Conservation (phyloP, 2,329 filamentous ascomycete species). For the Didymella lethalis region DNA sequence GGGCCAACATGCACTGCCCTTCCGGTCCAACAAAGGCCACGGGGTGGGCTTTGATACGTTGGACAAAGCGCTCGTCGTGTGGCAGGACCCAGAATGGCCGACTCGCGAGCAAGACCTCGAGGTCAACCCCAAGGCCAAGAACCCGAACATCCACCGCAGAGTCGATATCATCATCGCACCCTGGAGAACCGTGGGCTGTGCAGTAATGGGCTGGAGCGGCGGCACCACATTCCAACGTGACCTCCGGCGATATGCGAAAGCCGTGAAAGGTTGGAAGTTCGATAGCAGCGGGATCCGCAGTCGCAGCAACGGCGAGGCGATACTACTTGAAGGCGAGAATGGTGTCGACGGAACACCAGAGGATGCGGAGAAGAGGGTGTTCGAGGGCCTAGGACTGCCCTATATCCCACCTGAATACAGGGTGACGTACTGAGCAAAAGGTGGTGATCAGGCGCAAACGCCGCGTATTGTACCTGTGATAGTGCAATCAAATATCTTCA, state of each 20-base stretch:
- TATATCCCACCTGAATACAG: constrained; percentile 55
- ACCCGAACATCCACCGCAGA: constrained; percentile 78
- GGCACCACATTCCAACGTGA: constrained; percentile 92
- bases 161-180: constrained; percentile 93
- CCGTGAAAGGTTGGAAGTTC: constrained; percentile 78
- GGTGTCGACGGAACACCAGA: constrained; percentile 63
- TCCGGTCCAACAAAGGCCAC: constrained; percentile 53
- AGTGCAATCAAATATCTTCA: background rate
- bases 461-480: too few species aligned
- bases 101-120: constrained; percentile 49
- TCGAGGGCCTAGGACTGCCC: constrained; percentile 74
- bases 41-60: constrained; percentile 80
- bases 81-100: constrained; percentile 72
- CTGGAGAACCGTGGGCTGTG: constrained; percentile 89
- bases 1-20: constrained; percentile 70
- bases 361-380: constrained; percentile 80
- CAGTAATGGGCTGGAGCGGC: constrained; percentile 86
- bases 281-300: constrained; percentile 86
- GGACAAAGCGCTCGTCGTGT: constrained; percentile 91
- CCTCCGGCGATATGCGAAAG: constrained; percentile 79
- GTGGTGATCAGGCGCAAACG: background rate
- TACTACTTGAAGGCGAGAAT: constrained; percentile 68
- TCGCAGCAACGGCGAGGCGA: constrained; percentile 70
- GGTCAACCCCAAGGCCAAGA: constrained; percentile 58
- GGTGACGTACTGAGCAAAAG: constrained; percentile 53